phyloP scores from a whole-genome alignment of 352 stramenopile genomes.

The Globisporangium middletonii region DNA sequence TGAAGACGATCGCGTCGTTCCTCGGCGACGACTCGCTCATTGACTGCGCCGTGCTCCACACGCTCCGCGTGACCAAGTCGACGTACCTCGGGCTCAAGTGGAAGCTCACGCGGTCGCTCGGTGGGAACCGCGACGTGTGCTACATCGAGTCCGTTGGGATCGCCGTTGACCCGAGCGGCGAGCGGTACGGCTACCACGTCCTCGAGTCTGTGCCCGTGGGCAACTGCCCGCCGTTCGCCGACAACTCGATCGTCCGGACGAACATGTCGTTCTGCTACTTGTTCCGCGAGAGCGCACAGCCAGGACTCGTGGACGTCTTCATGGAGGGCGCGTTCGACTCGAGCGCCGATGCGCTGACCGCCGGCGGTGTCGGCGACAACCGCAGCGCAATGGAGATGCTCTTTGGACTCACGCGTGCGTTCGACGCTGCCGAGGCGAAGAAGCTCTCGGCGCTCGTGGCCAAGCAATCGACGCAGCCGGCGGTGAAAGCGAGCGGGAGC shows the following conservation, averaged over 20 bases:
- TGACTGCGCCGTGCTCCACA: conserved; percentile 57
- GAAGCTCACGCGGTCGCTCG: conserved; percentile 61
- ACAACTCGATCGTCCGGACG: conserved; percentile 71
- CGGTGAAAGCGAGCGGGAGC: conserved; percentile 27
- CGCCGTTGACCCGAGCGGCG: conserved; percentile 34
- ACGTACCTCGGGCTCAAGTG: conserved; percentile 71
- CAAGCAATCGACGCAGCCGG: conserved; percentile 29
- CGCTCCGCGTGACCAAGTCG: conserved; percentile 38
- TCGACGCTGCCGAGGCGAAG: conserved; percentile 54
- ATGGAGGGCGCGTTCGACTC: conserved; percentile 71
- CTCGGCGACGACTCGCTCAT: conserved; percentile 40
- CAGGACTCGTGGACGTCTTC: conserved; percentile 60
- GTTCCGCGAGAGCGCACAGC: conserved; percentile 42
- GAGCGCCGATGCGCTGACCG: conserved; percentile 45
- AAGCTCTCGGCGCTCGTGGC: conserved; percentile 58
- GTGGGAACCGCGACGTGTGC: conserved; percentile 67
- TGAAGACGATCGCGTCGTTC: conserved; percentile 51
- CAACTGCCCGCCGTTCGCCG: conserved; percentile 58
- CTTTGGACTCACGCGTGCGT: conserved; percentile 34
- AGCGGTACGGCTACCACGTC: conserved; percentile 60
- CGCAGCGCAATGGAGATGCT: conserved; percentile 66
- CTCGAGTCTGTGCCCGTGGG: conserved; percentile 54
- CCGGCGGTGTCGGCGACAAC: conserved; percentile 60
- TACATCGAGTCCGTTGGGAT: conserved; percentile 19
- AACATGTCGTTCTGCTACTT: conserved; percentile 72